Conservation (phyloP, 2,329 filamentous ascomycete genomes). For the Hirsutella minnesotensis region DNA sequence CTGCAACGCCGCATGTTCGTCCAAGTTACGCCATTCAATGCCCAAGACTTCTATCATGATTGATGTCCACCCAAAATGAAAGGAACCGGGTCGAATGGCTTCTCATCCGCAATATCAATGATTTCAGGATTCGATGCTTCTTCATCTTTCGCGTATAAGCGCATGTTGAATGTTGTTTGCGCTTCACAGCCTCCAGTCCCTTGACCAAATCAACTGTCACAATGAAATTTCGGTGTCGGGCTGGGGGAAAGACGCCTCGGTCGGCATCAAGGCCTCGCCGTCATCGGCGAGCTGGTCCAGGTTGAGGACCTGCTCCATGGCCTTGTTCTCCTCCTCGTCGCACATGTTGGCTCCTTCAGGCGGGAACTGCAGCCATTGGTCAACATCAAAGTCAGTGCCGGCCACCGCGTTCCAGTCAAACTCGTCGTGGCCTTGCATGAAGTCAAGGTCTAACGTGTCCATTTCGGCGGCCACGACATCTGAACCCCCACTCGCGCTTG, state of each 20-base stretch:
- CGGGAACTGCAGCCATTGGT: constrained; percentile 48
- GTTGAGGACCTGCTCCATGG: constrained; percentile 16
- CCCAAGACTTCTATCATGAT: background rate
- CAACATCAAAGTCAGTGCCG: constrained; percentile 43
- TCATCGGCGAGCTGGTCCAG: constrained; percentile 17
- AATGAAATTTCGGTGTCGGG: background rate
- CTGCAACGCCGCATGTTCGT: background rate
- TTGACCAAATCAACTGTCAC: background rate
- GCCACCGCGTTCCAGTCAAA: constrained; percentile 43
- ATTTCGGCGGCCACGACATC: constrained; percentile 25
- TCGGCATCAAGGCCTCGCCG: constrained; percentile 8
- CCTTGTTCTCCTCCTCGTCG: constrained; percentile 13
- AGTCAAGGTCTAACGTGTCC: constrained; percentile 31
- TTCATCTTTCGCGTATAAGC: background rate
- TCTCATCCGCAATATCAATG: no score
- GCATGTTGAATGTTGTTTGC: no score
- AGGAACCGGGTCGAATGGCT: no score
- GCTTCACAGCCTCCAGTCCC: no score
- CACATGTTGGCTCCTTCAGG: constrained; percentile 29
- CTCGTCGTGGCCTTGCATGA: constrained; percentile 32
- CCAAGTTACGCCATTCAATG: background rate
- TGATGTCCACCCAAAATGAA: no score
- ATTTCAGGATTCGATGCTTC: background rate
- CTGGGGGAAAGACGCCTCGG: constrained; percentile 1
- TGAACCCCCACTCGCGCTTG: constrained; percentile 31